Percentiles rank a stretch among this genome's conserved stretches.
phyloP scores from a whole-genome alignment of 495 filamentous ascomycete genomes.

The Podospora pseudoanserina region DNA sequence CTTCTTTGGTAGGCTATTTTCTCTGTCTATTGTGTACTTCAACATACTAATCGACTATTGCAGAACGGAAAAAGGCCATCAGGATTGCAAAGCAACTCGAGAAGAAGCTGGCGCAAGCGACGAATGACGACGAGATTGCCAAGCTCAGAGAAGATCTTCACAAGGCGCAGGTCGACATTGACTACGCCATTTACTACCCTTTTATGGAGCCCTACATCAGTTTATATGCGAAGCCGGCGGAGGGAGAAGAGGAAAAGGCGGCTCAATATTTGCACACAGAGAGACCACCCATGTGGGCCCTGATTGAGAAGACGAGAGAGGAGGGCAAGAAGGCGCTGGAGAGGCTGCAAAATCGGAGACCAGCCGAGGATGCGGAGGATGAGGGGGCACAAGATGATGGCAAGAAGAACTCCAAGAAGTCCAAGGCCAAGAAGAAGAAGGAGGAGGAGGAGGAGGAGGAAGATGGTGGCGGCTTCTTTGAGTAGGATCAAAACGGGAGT shows the following conservation, averaged over 20 bases:
- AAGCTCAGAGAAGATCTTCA: constrained; percentile 58
- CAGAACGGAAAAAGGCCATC: constrained; percentile 82
- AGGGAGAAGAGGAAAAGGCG: constrained; percentile 33
- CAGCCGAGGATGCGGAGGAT: constrained; percentile 1
- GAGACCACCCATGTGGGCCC: constrained; percentile 62
- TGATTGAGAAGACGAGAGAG: constrained; percentile 65
- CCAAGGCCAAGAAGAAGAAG: constrained; percentile 5
- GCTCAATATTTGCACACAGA: constrained; percentile 35
- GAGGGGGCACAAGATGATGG: constrained; percentile 1
- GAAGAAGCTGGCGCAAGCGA: constrained; percentile 48
- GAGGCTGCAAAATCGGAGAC: constrained; percentile 43
- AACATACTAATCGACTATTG: neutral
- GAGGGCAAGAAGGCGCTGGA: constrained; percentile 56
- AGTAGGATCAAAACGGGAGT: constrained; percentile 18
- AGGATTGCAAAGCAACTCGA: constrained; percentile 63
- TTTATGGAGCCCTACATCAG: constrained; percentile 74
- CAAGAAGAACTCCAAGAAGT: constrained; percentile 4
- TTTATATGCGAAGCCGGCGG: constrained; percentile 58
- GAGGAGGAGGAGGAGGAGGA: constrained; percentile 11
- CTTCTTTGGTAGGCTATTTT: constrained; percentile 66
- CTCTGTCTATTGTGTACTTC: neutral
- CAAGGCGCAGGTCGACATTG: constrained; percentile 70
- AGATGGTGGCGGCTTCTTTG: constrained; percentile 37
- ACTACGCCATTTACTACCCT: constrained; percentile 83
- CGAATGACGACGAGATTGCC: constrained; percentile 47